phyloP scores from a whole-genome alignment of 2,329 filamentous ascomycete genomes.

The Talaromyces sp. region DNA sequence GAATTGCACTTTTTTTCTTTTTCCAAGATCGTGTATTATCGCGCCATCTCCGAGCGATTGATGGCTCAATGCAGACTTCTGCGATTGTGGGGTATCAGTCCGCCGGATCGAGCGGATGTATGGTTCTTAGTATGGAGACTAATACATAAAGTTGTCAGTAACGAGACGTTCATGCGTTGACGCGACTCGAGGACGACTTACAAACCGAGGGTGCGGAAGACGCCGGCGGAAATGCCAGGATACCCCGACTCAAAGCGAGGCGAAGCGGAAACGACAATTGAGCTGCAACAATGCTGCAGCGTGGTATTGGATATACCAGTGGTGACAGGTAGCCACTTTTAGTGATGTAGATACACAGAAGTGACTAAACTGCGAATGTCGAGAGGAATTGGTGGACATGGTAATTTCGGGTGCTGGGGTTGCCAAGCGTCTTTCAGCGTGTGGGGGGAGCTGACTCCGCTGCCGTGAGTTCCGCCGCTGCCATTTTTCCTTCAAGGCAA shows the following conservation, averaged over 20 bases:
- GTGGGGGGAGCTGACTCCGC: neutral
- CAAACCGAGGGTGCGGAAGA: neutral
- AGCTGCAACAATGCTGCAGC: neutral
- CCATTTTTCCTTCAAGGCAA: neutral
- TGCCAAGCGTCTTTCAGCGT: slow-evolving; percentile 1
- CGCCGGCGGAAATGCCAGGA: slow-evolving; percentile 1
- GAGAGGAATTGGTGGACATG: neutral
- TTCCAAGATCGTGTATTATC: neutral
- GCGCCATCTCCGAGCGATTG: neutral
- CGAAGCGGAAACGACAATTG: neutral
- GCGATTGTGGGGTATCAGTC: neutral
- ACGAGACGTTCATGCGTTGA: neutral
- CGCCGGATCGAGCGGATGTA: neutral
- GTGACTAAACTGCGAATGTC: neutral
- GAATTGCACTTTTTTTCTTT: neutral
- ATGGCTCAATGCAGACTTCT: neutral
- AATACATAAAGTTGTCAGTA: neutral
- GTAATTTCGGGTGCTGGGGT: neutral
- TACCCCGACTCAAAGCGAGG: neutral
- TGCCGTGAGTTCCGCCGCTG: neutral
- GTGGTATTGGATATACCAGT: neutral
- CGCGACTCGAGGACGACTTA: neutral
- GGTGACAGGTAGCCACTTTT: neutral
- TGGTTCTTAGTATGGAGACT: neutral
- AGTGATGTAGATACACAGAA: neutral